Base-by-base conservation (phyloP, 2,329 filamentous ascomycete species). In the Fusarium foetens region DNA sequence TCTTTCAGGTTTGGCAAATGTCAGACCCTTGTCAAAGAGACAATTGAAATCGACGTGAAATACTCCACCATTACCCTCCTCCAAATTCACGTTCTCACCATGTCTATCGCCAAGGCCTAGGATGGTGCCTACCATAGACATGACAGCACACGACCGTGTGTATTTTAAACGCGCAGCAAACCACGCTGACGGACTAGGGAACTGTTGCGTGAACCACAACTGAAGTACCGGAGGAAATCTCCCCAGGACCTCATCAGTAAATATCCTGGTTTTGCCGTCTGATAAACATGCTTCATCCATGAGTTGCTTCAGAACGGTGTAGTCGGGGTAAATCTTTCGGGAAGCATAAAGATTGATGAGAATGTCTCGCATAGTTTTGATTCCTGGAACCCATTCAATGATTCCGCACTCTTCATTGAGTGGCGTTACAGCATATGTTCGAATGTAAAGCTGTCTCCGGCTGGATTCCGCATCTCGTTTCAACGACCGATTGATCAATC, bases 41-140 rank as follows among this genome's bases (percentile, higher is more conserved):
- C 97, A 99, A 83, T 99, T 99, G 87, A 99, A 99, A 83, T 99
- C 96, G 49, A 99, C 97, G 82, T 99, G 96, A 82, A 99, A 93
- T 5, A 97, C 91, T 57, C 95, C 95, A 48, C 97, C 96, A 72
- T 94, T 97, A 63, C 93, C 92, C 83, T 98, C 94, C 81, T 98
- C 94, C 36, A 99, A 90, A 35, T 98, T 89, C 61, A 99, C 94
- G 81, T 99, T 99, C 81, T 99, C 96, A 65, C 95, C 95, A 82
- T 99, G 96, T 8, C 96, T 91, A 82, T 99, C 96, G 42, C 96
- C 96, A 1, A 99, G 86, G 0, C 93, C 96, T 8, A 99, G 88
- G 53, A 98, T 95, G 63, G 97, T 97, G 54, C 96, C 96, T 8
- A 97, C 94, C 89, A 99, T 99, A n/a, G 94, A 97, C 95, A 99